Evolutionary conservation across 257 asterid species (phyloP).

Genomic region (Capsicum baccatum): DNA sequence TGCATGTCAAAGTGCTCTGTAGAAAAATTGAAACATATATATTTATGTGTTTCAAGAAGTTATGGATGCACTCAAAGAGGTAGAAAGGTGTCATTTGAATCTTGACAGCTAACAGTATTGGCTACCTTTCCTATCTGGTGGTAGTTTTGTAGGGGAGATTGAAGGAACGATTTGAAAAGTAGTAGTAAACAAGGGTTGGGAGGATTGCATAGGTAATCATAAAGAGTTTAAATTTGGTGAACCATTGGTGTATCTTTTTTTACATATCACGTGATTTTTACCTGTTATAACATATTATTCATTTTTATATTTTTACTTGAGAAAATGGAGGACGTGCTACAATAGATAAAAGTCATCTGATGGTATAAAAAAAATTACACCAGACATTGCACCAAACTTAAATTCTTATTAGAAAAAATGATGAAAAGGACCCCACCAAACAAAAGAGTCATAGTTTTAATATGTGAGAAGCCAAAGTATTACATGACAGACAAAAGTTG

Average conservation of each 20-base stretch:
- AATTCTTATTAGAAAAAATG: neutral
- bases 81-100: neutral
- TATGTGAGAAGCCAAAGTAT: no score
- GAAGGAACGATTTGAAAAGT: constrained; percentile 23
- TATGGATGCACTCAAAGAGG: neutral
- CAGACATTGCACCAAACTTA: no score
- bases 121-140: constrained; percentile 12
- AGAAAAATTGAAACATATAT: constrained; percentile 18
- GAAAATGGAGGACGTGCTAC: no score
- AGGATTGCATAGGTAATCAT: neutral
- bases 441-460: neutral
- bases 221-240: no score
- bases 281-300: no score
- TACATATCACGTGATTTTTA: no score
- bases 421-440: constrained; percentile 12
- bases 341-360: no score
- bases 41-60: constrained; percentile 22
- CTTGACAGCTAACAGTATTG: constrained; percentile 8
- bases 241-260: no score
- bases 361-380: no score
- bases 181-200: neutral
- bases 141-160: neutral
- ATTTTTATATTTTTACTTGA: no score
- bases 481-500: no score
- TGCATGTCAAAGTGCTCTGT: neutral